Conservation (phyloP, 768 basidiomycete species). For the Cubamyces sp. region DNA sequence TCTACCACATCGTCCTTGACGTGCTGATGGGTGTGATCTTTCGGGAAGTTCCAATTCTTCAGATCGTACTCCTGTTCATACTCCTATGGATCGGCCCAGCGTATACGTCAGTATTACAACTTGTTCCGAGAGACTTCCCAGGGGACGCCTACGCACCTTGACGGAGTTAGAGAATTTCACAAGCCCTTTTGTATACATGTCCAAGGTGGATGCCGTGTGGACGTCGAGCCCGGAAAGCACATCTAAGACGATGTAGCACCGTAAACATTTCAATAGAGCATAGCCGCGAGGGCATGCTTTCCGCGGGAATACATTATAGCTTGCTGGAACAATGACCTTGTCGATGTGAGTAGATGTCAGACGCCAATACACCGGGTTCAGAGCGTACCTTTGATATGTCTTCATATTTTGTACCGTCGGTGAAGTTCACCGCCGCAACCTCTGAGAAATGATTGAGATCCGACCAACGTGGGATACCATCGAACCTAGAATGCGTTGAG, state of each 20-base stretch:
- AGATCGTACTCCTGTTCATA: neutral
- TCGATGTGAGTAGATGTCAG: too few species aligned
- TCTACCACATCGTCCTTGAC: neutral
- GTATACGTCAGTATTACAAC: too few species aligned
- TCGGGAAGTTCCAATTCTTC: constrained; percentile 21
- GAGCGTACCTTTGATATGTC: constrained; percentile 5
- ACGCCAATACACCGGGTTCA: neutral
- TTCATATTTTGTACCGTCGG: constrained; percentile 9
- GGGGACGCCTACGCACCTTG: neutral
- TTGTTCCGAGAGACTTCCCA: too few species aligned
- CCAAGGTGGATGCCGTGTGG: constrained; percentile 36
- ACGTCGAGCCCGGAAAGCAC: constrained; percentile 37
- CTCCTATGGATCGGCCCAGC: neutral
- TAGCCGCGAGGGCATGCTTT: too few species aligned
- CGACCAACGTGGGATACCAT: neutral
- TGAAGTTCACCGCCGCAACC: neutral
- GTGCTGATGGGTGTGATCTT: constrained; percentile 14
- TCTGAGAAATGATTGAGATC: neutral
- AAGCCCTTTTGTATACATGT: neutral
- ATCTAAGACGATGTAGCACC: constrained; percentile 38
- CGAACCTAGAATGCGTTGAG: neutral
- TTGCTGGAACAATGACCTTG: too few species aligned
- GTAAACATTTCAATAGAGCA: constrained; percentile 34
- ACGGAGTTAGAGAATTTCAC: neutral
- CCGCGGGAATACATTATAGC: too few species aligned